Base-by-base conservation (phyloP, 192 early-diverging fungal genomes). In the Spinellus fusiger region DNA sequence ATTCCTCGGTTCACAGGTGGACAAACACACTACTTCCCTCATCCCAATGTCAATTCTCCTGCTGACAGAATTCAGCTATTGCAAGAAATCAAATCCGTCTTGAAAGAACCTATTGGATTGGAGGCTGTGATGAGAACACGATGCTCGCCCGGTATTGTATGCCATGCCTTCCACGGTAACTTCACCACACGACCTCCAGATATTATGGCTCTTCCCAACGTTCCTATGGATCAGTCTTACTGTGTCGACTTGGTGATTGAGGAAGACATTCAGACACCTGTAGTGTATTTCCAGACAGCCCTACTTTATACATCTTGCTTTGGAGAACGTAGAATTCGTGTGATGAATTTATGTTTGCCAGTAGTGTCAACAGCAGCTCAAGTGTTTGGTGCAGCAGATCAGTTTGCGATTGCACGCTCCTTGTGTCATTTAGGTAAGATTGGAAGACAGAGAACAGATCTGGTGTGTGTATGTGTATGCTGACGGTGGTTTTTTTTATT, bases 41-140 rank as follows among this genome's bases (percentile, higher is more conserved):
- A 84, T 56, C 96, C 95, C 73, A 83, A 91, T 51, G 80, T 70
- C 29, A 22, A 49, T 3, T 55, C 64, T 28, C 75, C 55, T 4
- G 77, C 86, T 37, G 93, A 97, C 62, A 90, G 88, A 9, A 62
- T 62, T 25, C 83, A 86, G 61, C 83, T 95, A 56, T 80, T 66
- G 32, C 80, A 87, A 33, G 95, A 97, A 66, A 65, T 98, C 40
- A 76, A 79, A 26, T 73, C 80, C 9, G 77, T 86, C 31, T 73
- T 91, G 20, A 62, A 78, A 32, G 84, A 91, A 65, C 76, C 84
- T 25, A 93, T 89, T 63, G 96, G 94, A 25, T 86, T 81, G 69
- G 93, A 94, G 54, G 93, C 86, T 0, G 77, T 98, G n/a, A 76
- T 98, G 79, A 82, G 94, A 33, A 86, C 95, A 22, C 84, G 96